These are phyloP conservation scores for Tricholoma bakamatsutake DNA, from an alignment of 768 basidiomycete species.

Conservation along the genomic window DNA sequence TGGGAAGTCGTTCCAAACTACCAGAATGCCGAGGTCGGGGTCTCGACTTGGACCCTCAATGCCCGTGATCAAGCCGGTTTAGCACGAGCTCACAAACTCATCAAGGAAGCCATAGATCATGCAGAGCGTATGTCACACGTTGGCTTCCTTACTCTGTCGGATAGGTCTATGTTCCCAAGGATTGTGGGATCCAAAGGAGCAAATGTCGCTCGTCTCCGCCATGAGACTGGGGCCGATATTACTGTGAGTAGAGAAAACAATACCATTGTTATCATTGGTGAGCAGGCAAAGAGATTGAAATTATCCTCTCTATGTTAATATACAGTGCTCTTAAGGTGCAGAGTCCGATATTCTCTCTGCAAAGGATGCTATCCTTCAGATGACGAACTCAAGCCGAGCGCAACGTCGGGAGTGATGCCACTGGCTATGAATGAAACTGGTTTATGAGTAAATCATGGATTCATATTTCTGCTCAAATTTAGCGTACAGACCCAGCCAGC, in stretches of 20 bases:
- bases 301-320: conserved; percentile 3
- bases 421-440: neutral
- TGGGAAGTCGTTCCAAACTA: conserved; percentile 84
- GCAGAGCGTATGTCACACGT: conserved; percentile 72
- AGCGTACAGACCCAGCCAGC: neutral
- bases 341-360: conserved; percentile 64
- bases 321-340: conserved; percentile 43
- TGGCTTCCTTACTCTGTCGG: conserved; percentile 78
- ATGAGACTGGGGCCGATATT: conserved; percentile 89
- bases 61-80: conserved; percentile 72
- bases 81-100: conserved; percentile 64
- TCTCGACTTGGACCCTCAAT: conserved; percentile 80
- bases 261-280: conserved; percentile 84
- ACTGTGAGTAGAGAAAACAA: conserved; percentile 85
- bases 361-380: conserved; percentile 69
- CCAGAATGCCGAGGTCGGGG: conserved; percentile 75
- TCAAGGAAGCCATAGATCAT: conserved; percentile 64
- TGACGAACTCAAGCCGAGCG: conserved; percentile 36
- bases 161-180: conserved; percentile 83
- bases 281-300: conserved; percentile 19
- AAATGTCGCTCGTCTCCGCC: conserved; percentile 82
- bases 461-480: neutral
- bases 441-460: neutral
- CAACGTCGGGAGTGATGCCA: conserved; percentile 31
- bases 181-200: conserved; percentile 91